phyloP scores from a whole-genome alignment of 768 basidiomycete species.

The Pluteus cervinus region DNA sequence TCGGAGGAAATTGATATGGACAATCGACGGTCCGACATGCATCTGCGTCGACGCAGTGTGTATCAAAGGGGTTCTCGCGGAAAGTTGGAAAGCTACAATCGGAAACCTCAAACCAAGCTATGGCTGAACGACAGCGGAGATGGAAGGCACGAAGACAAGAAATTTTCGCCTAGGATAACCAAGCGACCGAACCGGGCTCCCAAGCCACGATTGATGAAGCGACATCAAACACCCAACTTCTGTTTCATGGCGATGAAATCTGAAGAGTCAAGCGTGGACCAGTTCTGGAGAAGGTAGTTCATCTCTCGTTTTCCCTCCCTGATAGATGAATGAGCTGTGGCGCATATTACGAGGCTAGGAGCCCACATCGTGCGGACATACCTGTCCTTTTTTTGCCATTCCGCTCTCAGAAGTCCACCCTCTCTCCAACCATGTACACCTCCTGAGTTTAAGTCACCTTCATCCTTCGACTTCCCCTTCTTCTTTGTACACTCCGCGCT shows the following conservation, averaged over 20 bases:
- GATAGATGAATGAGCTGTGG: conserved; percentile 10
- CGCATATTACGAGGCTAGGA: no score
- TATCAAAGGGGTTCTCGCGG: no score
- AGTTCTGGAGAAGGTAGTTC: conserved; percentile 37
- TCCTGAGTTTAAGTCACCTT: conserved; percentile 30
- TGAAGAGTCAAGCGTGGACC: conserved; percentile 41
- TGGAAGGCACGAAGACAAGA: no score
- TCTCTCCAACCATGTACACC: conserved; percentile 38
- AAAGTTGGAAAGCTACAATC: no score
- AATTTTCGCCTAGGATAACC: no score
- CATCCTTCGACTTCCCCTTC: conserved; percentile 28
- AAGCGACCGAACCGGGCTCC: no score
- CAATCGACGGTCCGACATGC: no score
- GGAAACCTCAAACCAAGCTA: no score
- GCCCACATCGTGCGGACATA: conserved; percentile 19
- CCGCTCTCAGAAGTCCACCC: conserved; percentile 41
- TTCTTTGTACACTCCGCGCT: conserved; percentile 25
- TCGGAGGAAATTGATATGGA: no score
- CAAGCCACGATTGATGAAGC: no score
- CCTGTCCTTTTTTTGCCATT: conserved; percentile 59
- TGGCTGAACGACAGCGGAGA: no score
- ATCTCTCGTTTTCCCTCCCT: conserved; percentile 58
- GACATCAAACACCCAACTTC: conserved; percentile 51
- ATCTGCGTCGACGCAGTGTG: no score
- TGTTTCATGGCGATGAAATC: conserved; percentile 51